A percentile compares a stretch with the other conserved stretches of the same genome.
Conservation (phyloP, 768 basidiomycete species). For the Phaeolepiota aurea region DNA sequence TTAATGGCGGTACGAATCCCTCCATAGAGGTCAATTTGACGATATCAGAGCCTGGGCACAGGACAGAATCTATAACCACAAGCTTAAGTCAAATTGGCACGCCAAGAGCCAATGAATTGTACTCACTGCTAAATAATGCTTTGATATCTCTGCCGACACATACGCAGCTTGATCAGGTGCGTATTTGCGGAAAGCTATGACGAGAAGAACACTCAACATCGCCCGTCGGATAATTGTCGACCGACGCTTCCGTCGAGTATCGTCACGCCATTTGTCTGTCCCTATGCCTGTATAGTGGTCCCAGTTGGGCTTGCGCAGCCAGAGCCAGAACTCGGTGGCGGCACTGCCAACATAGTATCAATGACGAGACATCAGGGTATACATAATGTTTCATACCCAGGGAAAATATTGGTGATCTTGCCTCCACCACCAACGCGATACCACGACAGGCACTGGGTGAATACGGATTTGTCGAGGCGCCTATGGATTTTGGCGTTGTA, state of each 20-base stretch:
- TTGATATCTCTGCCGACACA: too few species aligned
- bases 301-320: constrained; percentile 25
- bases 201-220: neutral
- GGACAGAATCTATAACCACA: too few species aligned
- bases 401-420: constrained; percentile 29
- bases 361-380: neutral
- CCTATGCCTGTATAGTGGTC: constrained; percentile 17
- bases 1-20: too few species aligned
- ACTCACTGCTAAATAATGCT: too few species aligned
- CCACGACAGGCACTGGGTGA: constrained; percentile 29
- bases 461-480: constrained; percentile 23
- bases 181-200: neutral
- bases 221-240: neutral
- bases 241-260: neutral
- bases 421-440: constrained; percentile 27
- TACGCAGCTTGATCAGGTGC: neutral
- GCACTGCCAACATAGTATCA: constrained; percentile 6
- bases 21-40: too few species aligned
- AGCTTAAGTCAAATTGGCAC: too few species aligned
- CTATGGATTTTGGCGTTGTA: constrained; percentile 33
- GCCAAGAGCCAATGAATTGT: too few species aligned
- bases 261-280: neutral
- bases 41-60: too few species aligned
- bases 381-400: constrained; percentile 17
- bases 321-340: constrained; percentile 21